These are phyloP conservation scores for Bolboschoenus planiculmis DNA, from an alignment of 176 grass and related monocot species.

Conservation along the genomic window DNA sequence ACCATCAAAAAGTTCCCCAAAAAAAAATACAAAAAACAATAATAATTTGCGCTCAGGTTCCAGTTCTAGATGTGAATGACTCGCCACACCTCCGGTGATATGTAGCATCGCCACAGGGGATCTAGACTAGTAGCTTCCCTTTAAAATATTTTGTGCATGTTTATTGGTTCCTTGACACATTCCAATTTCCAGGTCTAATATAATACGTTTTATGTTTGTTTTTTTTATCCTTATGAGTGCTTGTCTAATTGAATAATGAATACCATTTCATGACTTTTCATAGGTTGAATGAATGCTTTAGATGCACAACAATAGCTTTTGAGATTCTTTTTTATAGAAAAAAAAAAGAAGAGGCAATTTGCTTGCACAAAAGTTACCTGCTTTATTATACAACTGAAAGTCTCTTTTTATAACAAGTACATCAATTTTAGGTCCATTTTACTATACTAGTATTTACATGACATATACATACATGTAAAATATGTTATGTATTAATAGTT, in stretches of 20 bases:
- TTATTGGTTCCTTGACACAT: conserved; percentile 1
- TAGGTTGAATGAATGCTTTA: background rate
- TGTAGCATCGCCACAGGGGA: background rate
- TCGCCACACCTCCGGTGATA: background rate
- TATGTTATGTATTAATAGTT: too few species aligned
- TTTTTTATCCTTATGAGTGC: background rate
- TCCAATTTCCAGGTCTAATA: background rate
- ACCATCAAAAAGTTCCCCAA: background rate
- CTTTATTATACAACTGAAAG: background rate
- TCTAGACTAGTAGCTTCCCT: background rate
- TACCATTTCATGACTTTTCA: conserved; percentile 2
- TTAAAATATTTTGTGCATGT: background rate
- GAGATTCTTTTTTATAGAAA: conserved; percentile 22
- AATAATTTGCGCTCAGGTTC: background rate
- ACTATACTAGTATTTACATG: background rate
- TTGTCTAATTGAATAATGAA: background rate
- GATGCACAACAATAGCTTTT: conserved; percentile 12
- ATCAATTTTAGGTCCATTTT: background rate
- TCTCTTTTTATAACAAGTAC: background rate
- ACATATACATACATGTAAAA: background rate
- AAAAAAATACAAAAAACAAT: background rate
- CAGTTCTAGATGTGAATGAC: background rate
- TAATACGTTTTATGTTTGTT: background rate
- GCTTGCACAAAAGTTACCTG: conserved; percentile 1
- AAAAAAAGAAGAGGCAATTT: conserved; percentile 19